Evolutionary conservation across 2,329 filamentous ascomycete species (phyloP), one percentile per base, ranked within the genome.

Genomic region (Apiospora koreana): DNA sequence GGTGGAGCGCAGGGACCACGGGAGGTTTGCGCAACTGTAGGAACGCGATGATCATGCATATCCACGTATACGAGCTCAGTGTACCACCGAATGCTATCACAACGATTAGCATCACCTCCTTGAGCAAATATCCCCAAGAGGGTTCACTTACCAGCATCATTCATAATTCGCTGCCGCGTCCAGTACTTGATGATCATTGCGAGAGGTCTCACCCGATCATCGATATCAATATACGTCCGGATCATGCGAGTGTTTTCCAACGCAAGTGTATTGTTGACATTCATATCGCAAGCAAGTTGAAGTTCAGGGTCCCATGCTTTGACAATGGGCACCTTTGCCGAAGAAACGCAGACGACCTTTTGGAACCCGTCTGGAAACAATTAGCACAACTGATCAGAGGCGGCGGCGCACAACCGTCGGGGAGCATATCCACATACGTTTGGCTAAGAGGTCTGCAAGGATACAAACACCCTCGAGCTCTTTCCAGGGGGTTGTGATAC

Each of bases 111-210:
- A 62, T 38, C 31, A 28, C 21, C 18, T 38, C 41, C n/a, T 28
- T 14, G 54, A 25, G 21, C 62, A 28, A 3, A 10, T 21, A 2
- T 10, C 21, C n/a, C 23, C 21, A 45, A 41, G 16, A 28, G 16
- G 18, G 1, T 43, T 5, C 10, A 83, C 92, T 85, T 86, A 97
- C 95, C 95, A 79, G 96, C 96, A 85, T 99, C 96, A 79, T 99
- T 99, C 75, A 99, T 86, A 76, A 97, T 92, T 80, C 96, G 91
- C 81, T 89, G 89, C 82, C 96, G 94, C 69, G 96, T 97, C 96
- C 96, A 99, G 83, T 98, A 89, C 81, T 99, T 99, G 83, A 99
- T 89, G 72, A 97, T 93, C 94, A 99, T 98, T 21, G 96, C 95
- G 75, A 99, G 85, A 62, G 93, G 94, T 58, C 96, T 91, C 69